These are phyloP conservation scores for Aphanocladium album DNA, from an alignment of 2,329 filamentous ascomycete genomes.

Conservation along the genomic window DNA sequence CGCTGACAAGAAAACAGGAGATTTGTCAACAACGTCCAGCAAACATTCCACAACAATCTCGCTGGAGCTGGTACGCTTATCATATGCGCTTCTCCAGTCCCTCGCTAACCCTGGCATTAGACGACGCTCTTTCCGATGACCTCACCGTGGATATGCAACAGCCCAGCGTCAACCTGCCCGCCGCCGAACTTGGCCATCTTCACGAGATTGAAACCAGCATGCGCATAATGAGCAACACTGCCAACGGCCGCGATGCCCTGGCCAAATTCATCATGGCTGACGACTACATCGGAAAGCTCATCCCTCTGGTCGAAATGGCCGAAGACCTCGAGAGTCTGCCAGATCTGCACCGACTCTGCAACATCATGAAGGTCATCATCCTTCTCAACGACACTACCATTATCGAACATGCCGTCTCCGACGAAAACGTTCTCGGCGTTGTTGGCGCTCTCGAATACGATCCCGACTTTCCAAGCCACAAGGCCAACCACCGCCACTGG, in stretches of 20 bases:
- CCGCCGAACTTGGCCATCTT: slow-evolving; percentile 76
- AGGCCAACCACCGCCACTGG: slow-evolving; percentile 94
- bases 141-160: slow-evolving; percentile 63
- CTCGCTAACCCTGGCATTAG: slow-evolving; percentile 40
- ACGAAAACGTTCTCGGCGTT: slow-evolving; percentile 83
- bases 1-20: slow-evolving; percentile 55
- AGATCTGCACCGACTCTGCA: slow-evolving; percentile 88
- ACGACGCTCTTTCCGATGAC: slow-evolving; percentile 87
- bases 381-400: slow-evolving; percentile 91
- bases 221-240: slow-evolving; percentile 69
- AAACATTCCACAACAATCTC: slow-evolving; percentile 59
- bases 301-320: slow-evolving; percentile 79
- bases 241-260: slow-evolving; percentile 75
- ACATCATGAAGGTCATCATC: slow-evolving; percentile 96
- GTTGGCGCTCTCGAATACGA: slow-evolving; percentile 97
- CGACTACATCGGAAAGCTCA: slow-evolving; percentile 81
- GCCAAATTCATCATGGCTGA: slow-evolving; percentile 81
- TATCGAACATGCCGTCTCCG: slow-evolving; percentile 88
- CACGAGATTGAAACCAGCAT: slow-evolving; percentile 80
- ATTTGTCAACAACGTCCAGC: slow-evolving; percentile 83
- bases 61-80: slow-evolving; percentile 53
- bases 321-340: slow-evolving; percentile 84
- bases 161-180: slow-evolving; percentile 67
- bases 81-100: neutral
- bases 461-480: slow-evolving; percentile 94